Evolutionary conservation across 179 eudicot genomes (phyloP).

Genomic region (Nepenthes alata): DNA sequence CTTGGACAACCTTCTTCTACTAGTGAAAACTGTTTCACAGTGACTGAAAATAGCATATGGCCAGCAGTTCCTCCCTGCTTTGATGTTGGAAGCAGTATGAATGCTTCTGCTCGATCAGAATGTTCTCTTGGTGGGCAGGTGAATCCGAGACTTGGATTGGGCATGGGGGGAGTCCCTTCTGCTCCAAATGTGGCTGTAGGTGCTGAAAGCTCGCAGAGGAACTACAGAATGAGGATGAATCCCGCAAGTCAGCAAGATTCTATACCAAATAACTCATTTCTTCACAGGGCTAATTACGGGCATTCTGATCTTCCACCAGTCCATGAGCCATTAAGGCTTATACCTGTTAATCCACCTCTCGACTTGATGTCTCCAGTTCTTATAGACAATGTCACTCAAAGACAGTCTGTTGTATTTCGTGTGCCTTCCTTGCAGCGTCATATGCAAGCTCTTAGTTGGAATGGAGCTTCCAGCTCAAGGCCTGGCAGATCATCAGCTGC

Average conservation of each 20-base stretch:
- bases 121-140: constrained; percentile 18
- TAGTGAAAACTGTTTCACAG: constrained; percentile 37
- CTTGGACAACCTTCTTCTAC: constrained; percentile 53
- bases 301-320: constrained; percentile 23
- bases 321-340: constrained; percentile 36
- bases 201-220: constrained; percentile 41
- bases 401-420: constrained; percentile 25
- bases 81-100: constrained; percentile 18
- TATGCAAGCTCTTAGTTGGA: constrained; percentile 44
- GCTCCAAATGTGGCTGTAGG: constrained; percentile 21
- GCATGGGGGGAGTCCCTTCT: constrained; percentile 28
- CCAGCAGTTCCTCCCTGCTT: constrained; percentile 32
- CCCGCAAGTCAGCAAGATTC: constrained; percentile 38
- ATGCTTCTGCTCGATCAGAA: constrained; percentile 25
- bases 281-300: constrained; percentile 15
- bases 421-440: constrained; percentile 39
- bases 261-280: constrained; percentile 21
- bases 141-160: constrained; percentile 46
- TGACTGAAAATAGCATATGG: constrained; percentile 34
- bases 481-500: constrained; percentile 28
- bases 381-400: constrained; percentile 23
- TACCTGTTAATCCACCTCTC: constrained; percentile 29
- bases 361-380: constrained; percentile 30
- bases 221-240: constrained; percentile 44
- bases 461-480: constrained; percentile 38